Percentiles rank a stretch among this genome's conserved stretches.
phyloP scores from a whole-genome alignment of 1,139 yeast species.

The Magnusiomyces fungicola region DNA sequence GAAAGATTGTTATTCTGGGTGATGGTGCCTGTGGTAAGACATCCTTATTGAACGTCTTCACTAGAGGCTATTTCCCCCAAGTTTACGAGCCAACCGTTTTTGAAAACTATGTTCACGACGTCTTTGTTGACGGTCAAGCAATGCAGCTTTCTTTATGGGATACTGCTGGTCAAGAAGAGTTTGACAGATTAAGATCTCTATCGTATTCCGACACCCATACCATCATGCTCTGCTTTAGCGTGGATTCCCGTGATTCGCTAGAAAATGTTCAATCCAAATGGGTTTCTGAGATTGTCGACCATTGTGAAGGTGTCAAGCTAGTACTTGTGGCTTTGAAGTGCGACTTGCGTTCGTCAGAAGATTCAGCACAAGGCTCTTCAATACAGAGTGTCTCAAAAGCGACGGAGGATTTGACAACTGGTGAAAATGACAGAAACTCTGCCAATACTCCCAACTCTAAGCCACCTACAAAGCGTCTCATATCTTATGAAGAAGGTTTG shows the following conservation, averaged over 20 bases:
- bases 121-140: slow-evolving; percentile 89
- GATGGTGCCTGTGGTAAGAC: slow-evolving; percentile 97
- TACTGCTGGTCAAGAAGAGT: slow-evolving; percentile 98
- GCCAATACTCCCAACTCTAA: slow-evolving; percentile 16
- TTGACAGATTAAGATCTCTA: slow-evolving; percentile 81
- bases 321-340: slow-evolving; percentile 93
- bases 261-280: slow-evolving; percentile 93
- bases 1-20: slow-evolving; percentile 91
- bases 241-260: slow-evolving; percentile 88
- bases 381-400: too few relatives aligned
- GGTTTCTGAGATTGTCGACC: slow-evolving; percentile 95
- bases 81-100: slow-evolving; percentile 98
- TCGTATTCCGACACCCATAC: slow-evolving; percentile 95
- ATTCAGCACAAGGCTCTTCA: slow-evolving; percentile 18
- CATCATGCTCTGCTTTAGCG: slow-evolving; percentile 91
- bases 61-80: slow-evolving; percentile 96
- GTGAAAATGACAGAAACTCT: slow-evolving; percentile 23
- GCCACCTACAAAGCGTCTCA: slow-evolving; percentile 41
- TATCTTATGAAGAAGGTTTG: slow-evolving; percentile 75
- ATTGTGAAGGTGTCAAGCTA: slow-evolving; percentile 92
- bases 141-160: slow-evolving; percentile 95
- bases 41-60: slow-evolving; percentile 87
- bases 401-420: background rate
- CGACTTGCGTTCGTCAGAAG: slow-evolving; percentile 64
- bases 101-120: slow-evolving; percentile 95